Percentiles rank a stretch among this genome's conserved stretches.
These are phyloP conservation scores for Coemansia sp. DNA, from an alignment of 192 early-diverging fungal species.

Conservation along the genomic window DNA sequence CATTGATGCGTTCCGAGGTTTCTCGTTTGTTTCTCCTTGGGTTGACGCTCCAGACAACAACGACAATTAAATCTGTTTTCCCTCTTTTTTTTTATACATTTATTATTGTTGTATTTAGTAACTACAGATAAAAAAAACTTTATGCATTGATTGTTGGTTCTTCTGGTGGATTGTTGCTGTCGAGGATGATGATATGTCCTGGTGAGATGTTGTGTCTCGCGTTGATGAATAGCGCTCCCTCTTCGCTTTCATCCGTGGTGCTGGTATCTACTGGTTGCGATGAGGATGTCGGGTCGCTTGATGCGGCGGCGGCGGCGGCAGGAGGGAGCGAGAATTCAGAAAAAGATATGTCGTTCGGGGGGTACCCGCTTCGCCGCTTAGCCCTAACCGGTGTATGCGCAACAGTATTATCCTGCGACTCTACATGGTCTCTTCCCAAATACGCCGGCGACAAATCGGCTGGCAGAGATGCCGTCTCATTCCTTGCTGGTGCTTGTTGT, in stretches of 20 bases:
- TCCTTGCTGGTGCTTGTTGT: no score
- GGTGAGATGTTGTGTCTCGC: not conserved
- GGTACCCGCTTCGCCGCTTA: not conserved
- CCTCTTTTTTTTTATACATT: not conserved
- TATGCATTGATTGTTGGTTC: not conserved
- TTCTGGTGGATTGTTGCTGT: not conserved
- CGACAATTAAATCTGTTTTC: conserved; percentile 1
- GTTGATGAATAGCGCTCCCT: not conserved
- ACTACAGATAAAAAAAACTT: no score
- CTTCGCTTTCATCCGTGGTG: not conserved
- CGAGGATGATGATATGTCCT: not conserved
- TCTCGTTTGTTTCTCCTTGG: conserved; percentile 56
- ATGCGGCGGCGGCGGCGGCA: no score
- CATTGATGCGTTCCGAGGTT: conserved; percentile 51
- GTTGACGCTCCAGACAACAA: conserved; percentile 37
- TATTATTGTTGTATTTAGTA: not conserved
- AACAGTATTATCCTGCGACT: no score
- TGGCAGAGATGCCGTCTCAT: no score
- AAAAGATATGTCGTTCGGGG: not conserved
- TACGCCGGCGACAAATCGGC: not conserved
- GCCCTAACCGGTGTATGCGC: not conserved
- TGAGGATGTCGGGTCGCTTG: no score
- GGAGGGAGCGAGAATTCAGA: not conserved
- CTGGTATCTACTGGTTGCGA: no score
- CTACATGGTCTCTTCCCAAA: no score